Base-by-base conservation (phyloP, 129 eudicot species). In the Chrysanthemum lavandulifolium region DNA sequence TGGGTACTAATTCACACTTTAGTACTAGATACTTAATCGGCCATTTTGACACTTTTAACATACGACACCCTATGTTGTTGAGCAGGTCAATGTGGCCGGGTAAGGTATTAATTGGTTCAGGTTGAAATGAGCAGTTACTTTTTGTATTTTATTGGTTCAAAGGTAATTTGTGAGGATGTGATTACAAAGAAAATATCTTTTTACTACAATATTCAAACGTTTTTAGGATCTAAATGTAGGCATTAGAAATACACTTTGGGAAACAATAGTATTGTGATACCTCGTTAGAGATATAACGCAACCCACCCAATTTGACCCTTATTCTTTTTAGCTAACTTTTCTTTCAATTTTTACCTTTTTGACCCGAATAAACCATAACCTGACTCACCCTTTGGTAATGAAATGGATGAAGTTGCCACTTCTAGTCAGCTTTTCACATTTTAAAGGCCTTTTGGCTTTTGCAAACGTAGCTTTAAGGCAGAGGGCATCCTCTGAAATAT, bases 1-100 rank as follows among this genome's bases (percentile, higher is more conserved):
- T 63, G 65, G 52, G 19, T 52, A 62, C 52, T n/a, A 43, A 51
- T 69, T 13, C 27, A 12, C 61, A 53, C n/a, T 36, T 74, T 31
- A 65, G 18, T 36, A 14, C 3, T 40, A 6, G 9, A 54, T n/a
- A 5, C 2, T 54, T 36, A 65, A 48, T 52, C 10, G 13, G 16
- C 65, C 13, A 40, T 52, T 74, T 43, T 19, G 53, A 65, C 43
- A 54, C 14, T 53, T 45, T 64, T 64, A 66, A 40, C 72, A 33
- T 50, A 21, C 21, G 6, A 59, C 54, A 31, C 48, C 61, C 21
- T 19, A 5, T 56, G 45, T 57, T 19, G 56, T 57, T 60, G 10
- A 11, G 10, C 10, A 18, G 23, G 70, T 47, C 31, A 11, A 27
- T 27, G 8, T 8, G 51, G 25, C 19, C 47, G 27, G 54, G 31